Conservation (phyloP, 148 eudicot species). For the Amaranthus palmeri region DNA sequence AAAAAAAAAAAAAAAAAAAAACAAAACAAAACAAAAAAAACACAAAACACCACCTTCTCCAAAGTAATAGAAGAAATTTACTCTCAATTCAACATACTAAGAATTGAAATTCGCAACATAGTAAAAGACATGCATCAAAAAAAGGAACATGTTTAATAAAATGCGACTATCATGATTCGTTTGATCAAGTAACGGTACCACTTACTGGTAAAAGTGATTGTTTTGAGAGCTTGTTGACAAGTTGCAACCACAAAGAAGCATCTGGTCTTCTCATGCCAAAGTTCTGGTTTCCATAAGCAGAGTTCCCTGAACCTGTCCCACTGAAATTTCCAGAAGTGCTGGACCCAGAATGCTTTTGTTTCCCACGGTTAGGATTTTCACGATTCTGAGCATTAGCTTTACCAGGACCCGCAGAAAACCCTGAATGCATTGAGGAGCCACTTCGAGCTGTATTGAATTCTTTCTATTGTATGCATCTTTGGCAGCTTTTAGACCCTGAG, state of each 20-base stretch:
- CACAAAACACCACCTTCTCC: background rate
- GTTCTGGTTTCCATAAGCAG: slow-evolving; percentile 42
- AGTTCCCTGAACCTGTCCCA: slow-evolving; percentile 46
- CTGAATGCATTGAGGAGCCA: slow-evolving; percentile 40
- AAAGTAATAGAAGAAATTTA: background rate
- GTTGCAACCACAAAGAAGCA: slow-evolving; percentile 66
- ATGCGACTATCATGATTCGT: background rate
- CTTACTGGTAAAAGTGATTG: slow-evolving; percentile 85
- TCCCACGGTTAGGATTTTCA: slow-evolving; percentile 47
- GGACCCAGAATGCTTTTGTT: slow-evolving; percentile 74
- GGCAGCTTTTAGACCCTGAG: slow-evolving; percentile 78
- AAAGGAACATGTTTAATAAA: slow-evolving; percentile 3
- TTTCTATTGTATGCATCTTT: slow-evolving; percentile 76
- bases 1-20: too few relatives aligned
- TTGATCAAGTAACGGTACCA: slow-evolving; percentile 14
- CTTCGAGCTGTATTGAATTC: slow-evolving; percentile 40
- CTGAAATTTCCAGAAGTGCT: slow-evolving; percentile 42
- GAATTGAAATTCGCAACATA: background rate
- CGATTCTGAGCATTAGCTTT: slow-evolving; percentile 53
- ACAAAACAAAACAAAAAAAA: background rate
- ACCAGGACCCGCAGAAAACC: slow-evolving; percentile 51
- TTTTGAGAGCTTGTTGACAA: slow-evolving; percentile 77
- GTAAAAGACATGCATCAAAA: slow-evolving; percentile 7
- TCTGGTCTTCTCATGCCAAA: slow-evolving; percentile 73
- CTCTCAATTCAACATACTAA: background rate